Percentiles rank a stretch among this genome's conserved stretches.
phyloP scores from a whole-genome alignment of 768 basidiomycete genomes.

The Coprinopsis cinerea region DNA sequence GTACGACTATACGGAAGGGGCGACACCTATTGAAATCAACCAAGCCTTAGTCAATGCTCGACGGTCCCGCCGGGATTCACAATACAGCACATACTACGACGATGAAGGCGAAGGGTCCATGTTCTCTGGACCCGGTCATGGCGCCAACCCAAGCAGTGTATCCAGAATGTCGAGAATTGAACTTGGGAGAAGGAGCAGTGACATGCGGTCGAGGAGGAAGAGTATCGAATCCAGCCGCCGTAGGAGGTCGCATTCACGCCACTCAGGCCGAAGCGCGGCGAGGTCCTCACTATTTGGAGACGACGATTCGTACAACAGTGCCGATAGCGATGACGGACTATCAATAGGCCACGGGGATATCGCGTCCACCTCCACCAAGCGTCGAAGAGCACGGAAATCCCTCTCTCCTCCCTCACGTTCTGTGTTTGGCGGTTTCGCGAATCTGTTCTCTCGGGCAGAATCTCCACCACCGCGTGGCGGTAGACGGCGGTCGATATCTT shows the following conservation, averaged over 20 bases:
- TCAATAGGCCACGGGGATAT: conserved; percentile 19
- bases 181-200: conserved; percentile 50
- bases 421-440: conserved; percentile 62
- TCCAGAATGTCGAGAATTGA: conserved; percentile 72
- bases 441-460: conserved; percentile 54
- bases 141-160: conserved; percentile 69
- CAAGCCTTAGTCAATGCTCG: conserved; percentile 47
- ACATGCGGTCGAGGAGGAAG: conserved; percentile 46
- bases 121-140: conserved; percentile 74
- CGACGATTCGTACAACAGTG: conserved; percentile 31
- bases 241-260: conserved; percentile 21
- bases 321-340: conserved; percentile 12
- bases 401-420: conserved; percentile 32
- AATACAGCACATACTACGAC: conserved; percentile 51
- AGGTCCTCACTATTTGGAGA: conserved; percentile 41
- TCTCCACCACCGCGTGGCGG: conserved; percentile 32
- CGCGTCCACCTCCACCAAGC: conserved; percentile 16
- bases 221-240: conserved; percentile 38
- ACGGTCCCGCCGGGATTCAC: conserved; percentile 61
- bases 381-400: conserved; percentile 27
- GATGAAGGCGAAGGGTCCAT: conserved; percentile 60
- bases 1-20: conserved; percentile 84
- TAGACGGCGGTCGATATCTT: conserved; percentile 53
- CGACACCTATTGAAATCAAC: conserved; percentile 68
- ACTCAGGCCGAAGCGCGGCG: conserved; percentile 30